Evolutionary conservation across 768 basidiomycete genomes (phyloP), one percentile per base, ranked within the genome.

Genomic region (Boletus barrowsii): DNA sequence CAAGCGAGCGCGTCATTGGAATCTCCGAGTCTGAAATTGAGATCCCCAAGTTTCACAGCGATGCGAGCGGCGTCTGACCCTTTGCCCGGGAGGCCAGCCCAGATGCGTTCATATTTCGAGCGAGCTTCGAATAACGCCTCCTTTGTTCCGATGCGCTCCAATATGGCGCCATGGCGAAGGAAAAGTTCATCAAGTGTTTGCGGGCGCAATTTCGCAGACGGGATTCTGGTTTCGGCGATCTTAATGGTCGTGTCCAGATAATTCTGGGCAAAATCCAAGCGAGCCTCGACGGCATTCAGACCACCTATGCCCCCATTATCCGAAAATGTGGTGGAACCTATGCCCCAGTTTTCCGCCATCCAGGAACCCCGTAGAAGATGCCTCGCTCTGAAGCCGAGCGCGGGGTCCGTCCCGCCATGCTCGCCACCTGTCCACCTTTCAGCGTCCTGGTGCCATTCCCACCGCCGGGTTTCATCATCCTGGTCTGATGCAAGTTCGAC

Each of bases 341-440:
- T 72, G 17, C 82, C 83, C 84, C 87, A 87, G 57, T 86, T 74
- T 53, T 81, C 77, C 1, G 82, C 81, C 71, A 86, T 83, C 87
- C 88, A 91, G 13, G 88, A 86, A 30, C 79, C 78, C 33, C 88
- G 83, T 1, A 87, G 70, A 40, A 79, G 76, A 65, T 86, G 83
- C 26, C 86, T 73, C 20, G 77, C 86, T 60, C 72, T 74, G 63
- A 80, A 76, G 3, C 87, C 84, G 10, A 90, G 71, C n/a, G 72
- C 79, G 5, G 84, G 77, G 66, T 90, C 87, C n/a, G 88, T 90
- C 44, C 88, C 89, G 6, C 84, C 85, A 32, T 26, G 73, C 55
- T 60, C 72, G 45, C 82, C 76, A 22, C 79, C 83, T 9, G 83
- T 75, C 88, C 87, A 90, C 48, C 74, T 73, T 49, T 84, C 84